Evolutionary conservation across 768 basidiomycete genomes (phyloP), one percentile per base, ranked within the genome.

Genomic region (Austroboletus eburneus): DNA sequence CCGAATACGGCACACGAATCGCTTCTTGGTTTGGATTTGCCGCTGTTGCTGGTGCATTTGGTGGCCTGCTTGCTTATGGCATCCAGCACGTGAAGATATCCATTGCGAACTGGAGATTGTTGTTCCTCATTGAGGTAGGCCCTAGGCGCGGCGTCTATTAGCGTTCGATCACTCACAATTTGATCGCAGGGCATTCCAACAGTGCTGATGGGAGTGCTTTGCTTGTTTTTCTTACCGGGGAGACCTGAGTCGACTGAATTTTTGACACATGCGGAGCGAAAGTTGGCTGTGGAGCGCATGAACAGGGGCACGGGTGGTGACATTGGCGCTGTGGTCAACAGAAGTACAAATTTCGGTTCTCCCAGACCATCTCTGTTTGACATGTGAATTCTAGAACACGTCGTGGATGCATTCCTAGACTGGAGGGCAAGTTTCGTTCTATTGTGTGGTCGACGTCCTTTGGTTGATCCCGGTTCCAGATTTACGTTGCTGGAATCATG

Each of bases 21-120:
- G 74, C 75, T n/a, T 72, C 70, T 51, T 77, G 76, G 72, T 78
- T 78, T 53, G 72, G 74, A 4, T 80, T 78, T 54, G 74, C 78
- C n/a, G 76, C 78, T 5, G 71, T 77, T 21, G 73, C 78, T 13
- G 76, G 78, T 33, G 78, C 79, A 41, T 79, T 80, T 39, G 74
- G 78, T 16, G 78, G 78, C n/a, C 59, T 79, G 23, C 69, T 80
- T 22, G 78, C 78, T 9, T 77, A 73, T 51, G 78, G 73, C 1
- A 66, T 79, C 16, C 72, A 77, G 42, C 63, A 76, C 51, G 65
- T 61, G 14, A 62, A 69, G 49, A 54, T 51, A 24, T 47, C 64
- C 9, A 60, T 77, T 32, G 60, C 69, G 9, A 61, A 71, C 24
- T 78, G 76, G 76, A 68, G 74, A 38, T 34, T 66, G 3, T 33